Conservation (phyloP, 108 stramenopile genomes). For the Pinguiococcus pyrenoidosus region DNA sequence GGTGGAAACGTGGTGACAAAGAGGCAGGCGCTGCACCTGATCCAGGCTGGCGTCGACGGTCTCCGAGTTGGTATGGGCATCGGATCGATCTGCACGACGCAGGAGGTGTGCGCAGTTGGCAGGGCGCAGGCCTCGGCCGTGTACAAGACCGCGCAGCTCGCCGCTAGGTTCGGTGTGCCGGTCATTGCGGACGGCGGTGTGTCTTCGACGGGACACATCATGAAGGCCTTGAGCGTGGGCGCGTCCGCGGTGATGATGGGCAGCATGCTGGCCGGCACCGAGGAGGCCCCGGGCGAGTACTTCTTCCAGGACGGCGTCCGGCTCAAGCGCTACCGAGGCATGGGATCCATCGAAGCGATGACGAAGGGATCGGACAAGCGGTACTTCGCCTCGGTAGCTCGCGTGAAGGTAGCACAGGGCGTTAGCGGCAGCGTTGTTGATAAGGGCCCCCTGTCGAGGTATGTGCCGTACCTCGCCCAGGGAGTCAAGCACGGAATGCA, state of each 20-base stretch:
- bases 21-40: slow-evolving; percentile 85
- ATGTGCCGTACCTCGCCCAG: slow-evolving; percentile 93
- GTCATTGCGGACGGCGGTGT: slow-evolving; percentile 98
- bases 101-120: slow-evolving; percentile 98
- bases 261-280: slow-evolving; percentile 97
- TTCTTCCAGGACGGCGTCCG: slow-evolving; percentile 99
- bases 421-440: slow-evolving; percentile 98
- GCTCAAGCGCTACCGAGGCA: slow-evolving; percentile 97
- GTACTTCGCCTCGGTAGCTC: slow-evolving; percentile 79
- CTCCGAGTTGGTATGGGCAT: slow-evolving; percentile 99
- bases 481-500: slow-evolving; percentile 94
- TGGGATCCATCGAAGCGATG: slow-evolving; percentile 99
- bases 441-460: slow-evolving; percentile 86
- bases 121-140: slow-evolving; percentile 97
- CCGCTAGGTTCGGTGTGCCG: slow-evolving; percentile 80
- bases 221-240: slow-evolving; percentile 93
- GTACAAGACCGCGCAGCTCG: slow-evolving; percentile 88
- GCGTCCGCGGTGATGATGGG: slow-evolving; percentile 99
- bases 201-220: slow-evolving; percentile 91
- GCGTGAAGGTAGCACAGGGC: slow-evolving; percentile 98
- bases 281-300: slow-evolving; percentile 98
- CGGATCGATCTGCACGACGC: slow-evolving; percentile 98
- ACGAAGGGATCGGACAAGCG: slow-evolving; percentile 84
- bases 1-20: slow-evolving; percentile 98
- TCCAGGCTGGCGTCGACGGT: slow-evolving; percentile 97